These are phyloP conservation scores for Xylariaceae sp. DNA, from an alignment of 2,329 filamentous ascomycete species.

Conservation along the genomic window DNA sequence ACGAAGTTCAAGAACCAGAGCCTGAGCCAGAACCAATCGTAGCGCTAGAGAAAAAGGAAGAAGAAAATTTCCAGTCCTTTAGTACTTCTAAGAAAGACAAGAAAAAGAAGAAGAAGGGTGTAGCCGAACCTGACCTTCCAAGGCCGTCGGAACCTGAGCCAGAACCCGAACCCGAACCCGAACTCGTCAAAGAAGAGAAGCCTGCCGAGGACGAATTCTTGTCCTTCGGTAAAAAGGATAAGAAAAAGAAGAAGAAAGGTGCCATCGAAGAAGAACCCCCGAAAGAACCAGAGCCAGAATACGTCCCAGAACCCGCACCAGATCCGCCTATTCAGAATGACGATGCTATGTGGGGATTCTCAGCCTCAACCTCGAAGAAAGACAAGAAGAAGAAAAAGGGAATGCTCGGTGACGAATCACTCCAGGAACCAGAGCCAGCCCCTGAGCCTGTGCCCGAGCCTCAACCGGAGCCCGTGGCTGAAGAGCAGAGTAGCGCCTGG, in stretches of 20 bases:
- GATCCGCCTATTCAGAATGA: slow-evolving; percentile 34
- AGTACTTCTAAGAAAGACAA: slow-evolving; percentile 38
- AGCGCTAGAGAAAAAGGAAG: slow-evolving; percentile 22
- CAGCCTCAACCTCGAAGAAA: slow-evolving; percentile 32
- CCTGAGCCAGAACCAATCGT: slow-evolving; percentile 27
- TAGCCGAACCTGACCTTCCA: slow-evolving; percentile 27
- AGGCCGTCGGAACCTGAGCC: slow-evolving; percentile 15
- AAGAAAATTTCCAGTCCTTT: slow-evolving; percentile 32
- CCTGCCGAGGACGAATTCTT: slow-evolving; percentile 32
- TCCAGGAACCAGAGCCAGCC: slow-evolving; percentile 30
- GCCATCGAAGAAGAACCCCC: slow-evolving; percentile 19
- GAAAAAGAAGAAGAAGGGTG: slow-evolving; percentile 41
- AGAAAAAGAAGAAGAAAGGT: slow-evolving; percentile 45
- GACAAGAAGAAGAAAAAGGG: slow-evolving; percentile 46
- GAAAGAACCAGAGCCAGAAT: slow-evolving; percentile 29
- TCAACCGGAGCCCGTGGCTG: slow-evolving; percentile 39
- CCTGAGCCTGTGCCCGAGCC: slow-evolving; percentile 36
- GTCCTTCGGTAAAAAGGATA: slow-evolving; percentile 35
- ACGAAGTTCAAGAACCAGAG: slow-evolving; percentile 34
- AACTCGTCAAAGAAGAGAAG: slow-evolving; percentile 33
- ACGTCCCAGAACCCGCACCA: slow-evolving; percentile 39
- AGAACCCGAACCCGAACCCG: slow-evolving; percentile 30
- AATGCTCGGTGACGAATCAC: slow-evolving; percentile 19
- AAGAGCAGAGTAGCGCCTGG: slow-evolving; percentile 56
- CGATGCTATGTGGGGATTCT: no score